phyloP scores from a whole-genome alignment of 2,329 filamentous ascomycete species.

The Aspergillus pseudoterreus region DNA sequence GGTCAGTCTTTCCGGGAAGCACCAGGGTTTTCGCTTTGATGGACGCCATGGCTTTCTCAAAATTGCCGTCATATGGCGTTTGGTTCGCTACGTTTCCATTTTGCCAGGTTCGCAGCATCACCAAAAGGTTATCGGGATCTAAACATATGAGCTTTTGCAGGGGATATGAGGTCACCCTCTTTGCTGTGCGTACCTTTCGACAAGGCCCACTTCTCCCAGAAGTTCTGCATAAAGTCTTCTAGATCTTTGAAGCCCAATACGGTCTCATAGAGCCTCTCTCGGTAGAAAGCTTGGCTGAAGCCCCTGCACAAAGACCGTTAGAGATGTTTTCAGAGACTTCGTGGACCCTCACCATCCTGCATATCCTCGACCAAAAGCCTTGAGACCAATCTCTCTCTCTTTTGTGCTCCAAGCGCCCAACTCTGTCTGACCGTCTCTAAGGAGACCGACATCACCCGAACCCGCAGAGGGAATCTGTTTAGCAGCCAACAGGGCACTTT shows the following conservation, averaged over 20 bases:
- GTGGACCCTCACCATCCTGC: slow-evolving; percentile 57
- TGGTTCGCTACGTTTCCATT: slow-evolving; percentile 66
- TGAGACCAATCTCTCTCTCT: slow-evolving; percentile 57
- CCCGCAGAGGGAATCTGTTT: slow-evolving; percentile 54
- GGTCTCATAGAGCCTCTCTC: slow-evolving; percentile 64
- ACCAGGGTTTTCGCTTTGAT: slow-evolving; percentile 73
- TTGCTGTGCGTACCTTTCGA: slow-evolving; percentile 51
- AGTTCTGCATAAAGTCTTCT: slow-evolving; percentile 69
- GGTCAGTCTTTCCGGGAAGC: slow-evolving; percentile 67
- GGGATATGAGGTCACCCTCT: not conserved
- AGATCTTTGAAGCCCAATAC: slow-evolving; percentile 63
- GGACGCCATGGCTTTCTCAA: slow-evolving; percentile 60
- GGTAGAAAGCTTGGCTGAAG: slow-evolving; percentile 74
- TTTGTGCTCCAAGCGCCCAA: slow-evolving; percentile 49
- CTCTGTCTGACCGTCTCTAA: slow-evolving; percentile 36
- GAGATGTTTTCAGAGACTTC: not conserved
- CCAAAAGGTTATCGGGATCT: slow-evolving; percentile 71
- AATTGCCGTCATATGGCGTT: slow-evolving; percentile 64
- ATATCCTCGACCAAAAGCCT: slow-evolving; percentile 70
- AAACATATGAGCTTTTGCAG: not conserved
- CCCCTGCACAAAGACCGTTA: slow-evolving; percentile 48
- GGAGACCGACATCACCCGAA: slow-evolving; percentile 43
- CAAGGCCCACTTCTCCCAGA: slow-evolving; percentile 73
- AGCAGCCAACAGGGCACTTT: slow-evolving; percentile 56
- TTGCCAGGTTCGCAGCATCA: slow-evolving; percentile 78